Percentiles rank a stretch among this genome's conserved stretches.
Evolutionary conservation across 2,329 filamentous ascomycete species (phyloP).

Genomic region (Chaetomiaceae sp.): DNA sequence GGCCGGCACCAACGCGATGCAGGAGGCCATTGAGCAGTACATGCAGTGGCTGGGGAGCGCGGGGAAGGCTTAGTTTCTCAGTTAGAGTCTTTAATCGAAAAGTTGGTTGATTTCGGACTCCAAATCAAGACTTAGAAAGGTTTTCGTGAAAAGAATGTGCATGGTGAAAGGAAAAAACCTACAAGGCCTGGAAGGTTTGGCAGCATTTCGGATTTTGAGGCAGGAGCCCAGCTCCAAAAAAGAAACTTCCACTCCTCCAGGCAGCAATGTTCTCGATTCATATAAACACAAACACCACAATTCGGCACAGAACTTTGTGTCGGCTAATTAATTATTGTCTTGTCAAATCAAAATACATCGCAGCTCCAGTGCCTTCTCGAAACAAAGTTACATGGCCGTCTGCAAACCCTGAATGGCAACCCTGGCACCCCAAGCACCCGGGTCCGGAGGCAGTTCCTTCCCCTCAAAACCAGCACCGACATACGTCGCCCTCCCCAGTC

Average conservation of each 20-base stretch:
- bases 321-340: no score
- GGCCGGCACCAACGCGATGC: slow-evolving; percentile 43
- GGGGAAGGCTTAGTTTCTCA: slow-evolving; percentile 35
- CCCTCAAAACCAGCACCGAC: slow-evolving; percentile 52
- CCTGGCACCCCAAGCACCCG: slow-evolving; percentile 66
- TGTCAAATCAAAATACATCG: no score
- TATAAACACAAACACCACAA: no score
- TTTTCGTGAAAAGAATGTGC: no score
- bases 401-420: slow-evolving; percentile 33
- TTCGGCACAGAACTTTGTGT: no score
- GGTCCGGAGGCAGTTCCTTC: slow-evolving; percentile 57
- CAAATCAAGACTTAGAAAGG: not conserved
- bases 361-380: not conserved
- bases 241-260: no score
- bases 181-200: no score
- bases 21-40: slow-evolving; percentile 44
- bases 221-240: no score
- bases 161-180: no score
- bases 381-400: slow-evolving; percentile 7
- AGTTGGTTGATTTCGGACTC: not conserved
- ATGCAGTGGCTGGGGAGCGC: slow-evolving; percentile 43
- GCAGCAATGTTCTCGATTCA: no score
- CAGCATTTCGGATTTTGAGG: no score
- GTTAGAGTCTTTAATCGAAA: not conserved
- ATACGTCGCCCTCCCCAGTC: slow-evolving; percentile 63